Percentiles rank a stretch among this genome's conserved stretches.
Conservation (phyloP, 2,329 filamentous ascomycete species). For the Exserohilum turcica region DNA sequence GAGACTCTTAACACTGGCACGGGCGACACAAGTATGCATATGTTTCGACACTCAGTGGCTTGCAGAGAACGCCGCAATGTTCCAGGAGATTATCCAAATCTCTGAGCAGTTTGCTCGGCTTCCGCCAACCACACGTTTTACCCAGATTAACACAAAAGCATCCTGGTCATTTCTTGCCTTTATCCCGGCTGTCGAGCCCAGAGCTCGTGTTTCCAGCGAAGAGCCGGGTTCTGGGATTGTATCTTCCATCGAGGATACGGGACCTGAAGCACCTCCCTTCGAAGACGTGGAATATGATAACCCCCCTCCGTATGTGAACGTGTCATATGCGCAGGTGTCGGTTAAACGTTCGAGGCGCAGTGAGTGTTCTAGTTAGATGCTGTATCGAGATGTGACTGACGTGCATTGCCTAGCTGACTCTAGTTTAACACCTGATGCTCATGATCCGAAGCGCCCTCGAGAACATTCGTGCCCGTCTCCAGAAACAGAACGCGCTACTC, state of each 20-base stretch:
- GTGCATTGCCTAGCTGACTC: neutral
- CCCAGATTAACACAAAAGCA: neutral
- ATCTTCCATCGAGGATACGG: neutral
- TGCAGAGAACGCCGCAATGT: neutral
- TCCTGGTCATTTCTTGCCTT: neutral
- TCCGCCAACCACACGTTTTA: neutral
- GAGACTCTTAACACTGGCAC: neutral
- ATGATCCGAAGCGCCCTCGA: neutral
- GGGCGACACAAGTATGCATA: neutral
- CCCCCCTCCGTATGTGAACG: too few relatives aligned
- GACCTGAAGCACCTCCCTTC: neutral
- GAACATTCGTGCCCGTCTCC: neutral
- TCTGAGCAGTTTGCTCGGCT: neutral
- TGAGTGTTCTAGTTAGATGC: neutral
- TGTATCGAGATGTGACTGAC: neutral
- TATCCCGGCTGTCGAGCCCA: neutral
- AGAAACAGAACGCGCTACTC: neutral
- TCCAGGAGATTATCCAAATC: neutral
- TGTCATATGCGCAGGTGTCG: conserved; percentile 1
- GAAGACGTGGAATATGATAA: neutral
- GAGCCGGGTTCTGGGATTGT: neutral
- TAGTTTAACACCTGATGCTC: neutral
- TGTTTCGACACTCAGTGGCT: conserved; percentile 4
- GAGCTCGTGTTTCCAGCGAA: neutral
- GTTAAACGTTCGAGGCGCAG: neutral